A percentile compares a stretch with the other conserved stretches of the same genome.
Evolutionary conservation across 495 filamentous ascomycete genomes (phyloP).

Genomic region (Penicillium simplicissimum): DNA sequence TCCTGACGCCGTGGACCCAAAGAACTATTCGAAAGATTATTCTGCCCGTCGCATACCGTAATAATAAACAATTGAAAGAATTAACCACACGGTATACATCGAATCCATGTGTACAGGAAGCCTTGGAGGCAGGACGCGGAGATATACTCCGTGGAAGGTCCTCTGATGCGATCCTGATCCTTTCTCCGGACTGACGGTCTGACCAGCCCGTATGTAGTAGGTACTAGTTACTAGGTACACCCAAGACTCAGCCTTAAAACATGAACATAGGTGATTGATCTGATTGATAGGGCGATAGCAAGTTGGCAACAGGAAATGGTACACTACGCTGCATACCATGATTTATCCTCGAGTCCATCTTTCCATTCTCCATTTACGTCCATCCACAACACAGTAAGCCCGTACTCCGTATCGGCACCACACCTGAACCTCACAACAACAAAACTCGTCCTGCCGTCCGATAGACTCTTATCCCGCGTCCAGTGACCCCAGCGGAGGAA

Average conservation of each 20-base stretch:
- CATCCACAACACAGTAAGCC: no score
- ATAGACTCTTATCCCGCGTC: slow-evolving; percentile 1
- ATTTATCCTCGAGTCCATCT: no score
- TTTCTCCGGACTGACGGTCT: no score
- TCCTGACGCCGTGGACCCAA: slow-evolving; percentile 5
- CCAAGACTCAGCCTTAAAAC: no score
- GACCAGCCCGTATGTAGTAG: no score
- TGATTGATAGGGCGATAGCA: neutral
- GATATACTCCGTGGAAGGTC: neutral
- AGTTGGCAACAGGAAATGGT: neutral
- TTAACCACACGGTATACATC: neutral
- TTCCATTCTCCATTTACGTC: no score
- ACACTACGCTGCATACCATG: no score
- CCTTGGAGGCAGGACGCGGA: neutral
- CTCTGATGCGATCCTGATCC: neutral
- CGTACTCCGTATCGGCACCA: neutral
- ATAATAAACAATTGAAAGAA: neutral
- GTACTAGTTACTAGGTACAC: no score
- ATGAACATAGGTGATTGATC: no score
- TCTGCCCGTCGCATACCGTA: neutral
- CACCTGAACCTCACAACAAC: neutral
- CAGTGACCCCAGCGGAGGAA: neutral
- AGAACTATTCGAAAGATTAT: slow-evolving; percentile 1
- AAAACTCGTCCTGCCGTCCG: neutral
- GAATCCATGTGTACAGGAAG: neutral